Evolutionary conservation across 1,284 basidiomycete genomes (phyloP).

Genomic region (Agroathelia rolfsii): DNA sequence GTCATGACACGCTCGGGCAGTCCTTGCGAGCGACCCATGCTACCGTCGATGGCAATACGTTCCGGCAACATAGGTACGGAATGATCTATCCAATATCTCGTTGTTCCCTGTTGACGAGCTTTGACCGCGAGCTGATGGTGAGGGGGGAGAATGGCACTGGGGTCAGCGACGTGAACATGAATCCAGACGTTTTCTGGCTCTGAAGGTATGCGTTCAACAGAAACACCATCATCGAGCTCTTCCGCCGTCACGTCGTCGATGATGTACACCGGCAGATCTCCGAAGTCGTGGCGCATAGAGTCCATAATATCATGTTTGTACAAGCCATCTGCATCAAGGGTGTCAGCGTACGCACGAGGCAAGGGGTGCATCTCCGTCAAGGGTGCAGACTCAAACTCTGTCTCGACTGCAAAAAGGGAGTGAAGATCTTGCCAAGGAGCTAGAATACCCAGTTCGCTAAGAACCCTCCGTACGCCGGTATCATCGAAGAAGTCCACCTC

Average conservation of each 20-base stretch:
- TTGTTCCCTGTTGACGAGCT: conserved; percentile 42
- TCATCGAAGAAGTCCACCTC: conserved; percentile 28
- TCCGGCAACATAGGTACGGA: conserved; percentile 65
- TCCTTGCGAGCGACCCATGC: conserved; percentile 41
- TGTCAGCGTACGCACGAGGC: conserved; percentile 37
- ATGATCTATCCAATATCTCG: conserved; percentile 58
- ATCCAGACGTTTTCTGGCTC: conserved; percentile 68
- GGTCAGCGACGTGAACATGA: conserved; percentile 92
- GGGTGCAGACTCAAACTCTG: conserved; percentile 24
- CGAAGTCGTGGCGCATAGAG: conserved; percentile 78
- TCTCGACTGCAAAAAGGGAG: conserved; percentile 24
- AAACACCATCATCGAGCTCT: conserved; percentile 94
- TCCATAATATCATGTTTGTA: conserved; percentile 50
- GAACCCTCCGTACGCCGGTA: conserved; percentile 30
- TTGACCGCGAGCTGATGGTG: conserved; percentile 47
- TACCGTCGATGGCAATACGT: no score
- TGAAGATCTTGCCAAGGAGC: conserved; percentile 66
- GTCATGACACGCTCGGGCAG: conserved; percentile 57
- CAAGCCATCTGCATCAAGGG: conserved; percentile 49
- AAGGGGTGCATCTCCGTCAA: conserved; percentile 21
- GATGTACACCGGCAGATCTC: conserved; percentile 74
- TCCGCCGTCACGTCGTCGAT: conserved; percentile 78
- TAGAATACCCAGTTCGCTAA: conserved; percentile 62
- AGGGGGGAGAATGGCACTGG: conserved; percentile 72
- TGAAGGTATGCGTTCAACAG: conserved; percentile 54